A percentile compares a stretch with the other conserved stretches of the same genome.
Evolutionary conservation across 495 filamentous ascomycete genomes (phyloP).

Genomic region (Aspergillus avenaceus): DNA sequence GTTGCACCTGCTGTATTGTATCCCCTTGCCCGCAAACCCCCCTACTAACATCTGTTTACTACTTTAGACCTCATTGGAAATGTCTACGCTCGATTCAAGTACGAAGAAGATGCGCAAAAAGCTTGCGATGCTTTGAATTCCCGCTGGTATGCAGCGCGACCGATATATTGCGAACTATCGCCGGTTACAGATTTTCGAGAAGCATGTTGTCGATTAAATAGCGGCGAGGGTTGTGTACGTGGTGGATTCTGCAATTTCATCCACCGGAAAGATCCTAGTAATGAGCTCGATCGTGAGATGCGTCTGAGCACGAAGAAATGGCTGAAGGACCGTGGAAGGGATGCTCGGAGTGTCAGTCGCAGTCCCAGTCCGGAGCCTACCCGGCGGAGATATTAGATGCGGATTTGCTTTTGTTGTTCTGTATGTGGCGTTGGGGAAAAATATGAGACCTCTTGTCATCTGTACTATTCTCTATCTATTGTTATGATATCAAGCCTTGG

Average conservation of each 20-base stretch:
- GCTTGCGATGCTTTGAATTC: conserved; percentile 93
- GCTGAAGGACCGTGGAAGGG: conserved; percentile 79
- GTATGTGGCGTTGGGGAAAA: conserved; percentile 29
- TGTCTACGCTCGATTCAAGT: conserved; percentile 99
- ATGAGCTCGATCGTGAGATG: conserved; percentile 85
- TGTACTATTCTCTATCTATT: conserved; percentile 10
- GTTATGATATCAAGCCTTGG: conserved; percentile 18
- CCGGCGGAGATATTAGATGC: conserved; percentile 56
- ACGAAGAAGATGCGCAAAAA: conserved; percentile 91
- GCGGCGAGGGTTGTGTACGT: conserved; percentile 89
- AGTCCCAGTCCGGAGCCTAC: conserved; percentile 76
- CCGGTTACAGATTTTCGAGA: conserved; percentile 98
- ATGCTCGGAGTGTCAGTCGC: conserved; percentile 73
- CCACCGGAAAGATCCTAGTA: conserved; percentile 87
- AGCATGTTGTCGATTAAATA: conserved; percentile 93
- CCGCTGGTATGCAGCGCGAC: conserved; percentile 95
- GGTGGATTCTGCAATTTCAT: conserved; percentile 99
- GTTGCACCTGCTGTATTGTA: conserved; percentile 35
- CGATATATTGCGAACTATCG: conserved; percentile 95
- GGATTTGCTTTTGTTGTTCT: conserved; percentile 8
- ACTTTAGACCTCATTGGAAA: conserved; percentile 87
- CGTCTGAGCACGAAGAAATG: conserved; percentile 91
- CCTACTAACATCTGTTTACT: conserved; percentile 14
- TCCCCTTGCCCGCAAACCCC: background rate
- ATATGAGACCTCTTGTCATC: conserved; percentile 11